phyloP scores from a whole-genome alignment of 2,329 filamentous ascomycete species.

The Hymenoscyphus scutula region DNA sequence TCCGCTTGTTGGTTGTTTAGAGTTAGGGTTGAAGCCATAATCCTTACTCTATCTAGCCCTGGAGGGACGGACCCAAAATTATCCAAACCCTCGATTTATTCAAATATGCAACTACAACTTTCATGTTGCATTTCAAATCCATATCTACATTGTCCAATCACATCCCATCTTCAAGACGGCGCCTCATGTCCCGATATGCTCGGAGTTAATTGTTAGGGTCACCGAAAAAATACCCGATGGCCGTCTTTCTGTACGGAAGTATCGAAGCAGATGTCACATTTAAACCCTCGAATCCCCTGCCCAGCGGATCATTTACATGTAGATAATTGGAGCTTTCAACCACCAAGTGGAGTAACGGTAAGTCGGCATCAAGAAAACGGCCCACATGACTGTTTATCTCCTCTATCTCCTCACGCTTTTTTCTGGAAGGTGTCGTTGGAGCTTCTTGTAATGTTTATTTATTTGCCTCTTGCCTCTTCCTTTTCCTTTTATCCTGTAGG shows the following conservation, averaged over 20 bases:
- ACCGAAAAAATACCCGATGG: not conserved
- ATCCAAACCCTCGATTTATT: no score
- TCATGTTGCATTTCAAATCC: no score
- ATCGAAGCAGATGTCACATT: not conserved
- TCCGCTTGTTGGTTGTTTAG: no score
- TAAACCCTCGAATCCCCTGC: not conserved
- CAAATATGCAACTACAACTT: no score
- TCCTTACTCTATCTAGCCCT: no score
- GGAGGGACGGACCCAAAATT: no score
- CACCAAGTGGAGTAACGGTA: conserved; percentile 2
- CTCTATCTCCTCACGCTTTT: not conserved
- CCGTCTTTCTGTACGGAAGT: not conserved
- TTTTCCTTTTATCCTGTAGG: not conserved
- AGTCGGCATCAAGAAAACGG: not conserved
- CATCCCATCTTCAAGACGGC: no score
- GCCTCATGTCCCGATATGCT: no score
- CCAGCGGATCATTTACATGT: not conserved
- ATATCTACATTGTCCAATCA: no score
- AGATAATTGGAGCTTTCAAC: not conserved
- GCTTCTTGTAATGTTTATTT: not conserved
- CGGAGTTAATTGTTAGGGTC: no score
- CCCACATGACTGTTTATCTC: not conserved
- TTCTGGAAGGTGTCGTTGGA: not conserved
- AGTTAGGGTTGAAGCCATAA: no score
- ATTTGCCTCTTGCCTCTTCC: not conserved